phyloP scores from a whole-genome alignment of 352 stramenopile genomes.

The Phytophthora sp. region DNA sequence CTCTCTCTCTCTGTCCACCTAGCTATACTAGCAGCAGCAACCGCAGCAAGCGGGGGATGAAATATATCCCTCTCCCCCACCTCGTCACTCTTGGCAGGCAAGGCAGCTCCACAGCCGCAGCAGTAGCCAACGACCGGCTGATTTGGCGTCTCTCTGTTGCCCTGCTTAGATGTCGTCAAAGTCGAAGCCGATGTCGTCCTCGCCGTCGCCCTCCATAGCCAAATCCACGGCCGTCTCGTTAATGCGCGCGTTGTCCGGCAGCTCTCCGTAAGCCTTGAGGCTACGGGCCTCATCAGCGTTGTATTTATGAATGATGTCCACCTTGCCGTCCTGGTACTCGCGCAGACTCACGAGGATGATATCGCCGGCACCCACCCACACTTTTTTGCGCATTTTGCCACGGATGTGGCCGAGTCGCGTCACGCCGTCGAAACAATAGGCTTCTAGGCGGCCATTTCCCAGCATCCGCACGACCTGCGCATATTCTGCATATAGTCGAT shows the following conservation, averaged over 20 bases:
- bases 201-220: constrained; percentile 77
- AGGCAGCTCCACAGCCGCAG: not conserved
- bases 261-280: constrained; percentile 99
- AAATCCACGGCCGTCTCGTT: constrained; percentile 91
- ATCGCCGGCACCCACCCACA: constrained; percentile 98
- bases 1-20: constrained; percentile 11
- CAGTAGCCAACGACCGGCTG: not conserved
- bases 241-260: constrained; percentile 96
- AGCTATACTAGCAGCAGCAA: constrained; percentile 35
- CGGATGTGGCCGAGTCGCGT: constrained; percentile 98
- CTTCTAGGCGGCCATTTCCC: constrained; percentile 98
- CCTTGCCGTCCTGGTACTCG: constrained; percentile 99
- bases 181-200: constrained; percentile 91
- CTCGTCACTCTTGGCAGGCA: not conserved
- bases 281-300: constrained; percentile 97
- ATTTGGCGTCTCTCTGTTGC: not conserved
- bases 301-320: constrained; percentile 99
- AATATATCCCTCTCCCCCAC: not conserved
- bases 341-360: constrained; percentile 99
- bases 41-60: not conserved
- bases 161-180: constrained; percentile 91
- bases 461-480: constrained; percentile 99
- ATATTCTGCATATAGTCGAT: constrained; percentile 89
- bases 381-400: constrained; percentile 99
- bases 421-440: constrained; percentile 99